Conservation (phyloP, 2,329 filamentous ascomycete genomes). For the Penicillium hordei region DNA sequence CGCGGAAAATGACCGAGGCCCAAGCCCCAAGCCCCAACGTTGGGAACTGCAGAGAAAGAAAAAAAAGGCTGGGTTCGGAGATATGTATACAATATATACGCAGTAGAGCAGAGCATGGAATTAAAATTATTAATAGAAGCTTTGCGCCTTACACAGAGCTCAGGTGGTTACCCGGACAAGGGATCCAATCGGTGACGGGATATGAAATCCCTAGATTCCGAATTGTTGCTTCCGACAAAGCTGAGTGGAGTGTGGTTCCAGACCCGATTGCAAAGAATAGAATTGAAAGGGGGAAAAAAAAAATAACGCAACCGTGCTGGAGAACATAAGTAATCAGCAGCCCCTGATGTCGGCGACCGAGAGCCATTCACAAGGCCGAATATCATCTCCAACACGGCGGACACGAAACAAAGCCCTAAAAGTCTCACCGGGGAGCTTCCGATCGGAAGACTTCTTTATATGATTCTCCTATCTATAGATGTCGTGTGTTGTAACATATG, state of each 20-base stretch:
- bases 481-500: background rate
- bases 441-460: slow-evolving; percentile 1
- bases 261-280: background rate
- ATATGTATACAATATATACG: slow-evolving; percentile 2
- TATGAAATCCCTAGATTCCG: slow-evolving; percentile 12
- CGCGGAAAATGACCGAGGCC: background rate
- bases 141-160: slow-evolving; percentile 3
- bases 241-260: slow-evolving; percentile 3
- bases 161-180: background rate
- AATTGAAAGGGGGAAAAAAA: background rate
- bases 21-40: slow-evolving; percentile 10
- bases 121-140: slow-evolving; percentile 11
- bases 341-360: slow-evolving; percentile 9
- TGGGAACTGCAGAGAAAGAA: slow-evolving; percentile 5
- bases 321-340: slow-evolving; percentile 3
- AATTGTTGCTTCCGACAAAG: background rate
- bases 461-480: background rate
- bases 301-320: slow-evolving; percentile 8
- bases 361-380: slow-evolving; percentile 12
- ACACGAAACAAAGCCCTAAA: slow-evolving; percentile 8
- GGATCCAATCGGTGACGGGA: slow-evolving; percentile 3
- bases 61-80: background rate
- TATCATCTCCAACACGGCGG: slow-evolving; percentile 4
- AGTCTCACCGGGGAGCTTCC: slow-evolving; percentile 8
- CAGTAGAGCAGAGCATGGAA: slow-evolving; percentile 6